phyloP scores from a whole-genome alignment of 306 rosid genomes.

The Rubus parviflorus region DNA sequence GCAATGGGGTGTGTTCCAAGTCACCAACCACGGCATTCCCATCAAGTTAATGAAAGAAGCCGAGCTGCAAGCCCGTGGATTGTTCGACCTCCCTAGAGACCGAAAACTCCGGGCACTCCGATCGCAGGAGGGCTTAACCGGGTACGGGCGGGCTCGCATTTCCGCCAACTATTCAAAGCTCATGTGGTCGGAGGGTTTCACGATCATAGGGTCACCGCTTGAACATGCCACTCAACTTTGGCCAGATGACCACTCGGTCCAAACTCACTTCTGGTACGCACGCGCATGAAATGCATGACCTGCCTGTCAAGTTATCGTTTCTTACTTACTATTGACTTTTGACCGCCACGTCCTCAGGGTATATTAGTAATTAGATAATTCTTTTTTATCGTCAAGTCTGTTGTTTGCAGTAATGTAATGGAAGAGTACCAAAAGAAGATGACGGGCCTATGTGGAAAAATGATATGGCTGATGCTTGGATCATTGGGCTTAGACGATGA shows the following conservation, averaged over 20 bases:
- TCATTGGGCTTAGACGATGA: constrained; percentile 33
- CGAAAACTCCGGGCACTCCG: constrained; percentile 41
- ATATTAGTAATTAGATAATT: not conserved
- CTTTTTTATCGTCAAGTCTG: no score
- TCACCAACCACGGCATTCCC: constrained; percentile 47
- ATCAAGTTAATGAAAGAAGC: constrained; percentile 11
- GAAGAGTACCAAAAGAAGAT: constrained; percentile 44
- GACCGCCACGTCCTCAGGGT: no score
- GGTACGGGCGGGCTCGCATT: constrained; percentile 47
- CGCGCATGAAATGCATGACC: not conserved
- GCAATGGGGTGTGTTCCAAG: constrained; percentile 47
- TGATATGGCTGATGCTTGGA: constrained; percentile 28
- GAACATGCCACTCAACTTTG: constrained; percentile 51
- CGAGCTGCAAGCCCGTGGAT: constrained; percentile 19
- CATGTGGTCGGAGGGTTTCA: constrained; percentile 55
- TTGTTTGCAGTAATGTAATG: constrained; percentile 33
- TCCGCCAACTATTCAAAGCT: constrained; percentile 27
- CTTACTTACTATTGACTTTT: not conserved
- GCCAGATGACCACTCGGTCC: constrained; percentile 35
- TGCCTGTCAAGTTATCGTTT: not conserved
- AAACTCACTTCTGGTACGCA: constrained; percentile 45
- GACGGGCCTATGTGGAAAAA: constrained; percentile 27
- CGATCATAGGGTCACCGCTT: constrained; percentile 36
- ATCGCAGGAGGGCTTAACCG: constrained; percentile 25
- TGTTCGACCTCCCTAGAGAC: constrained; percentile 37